Percentiles rank a stretch among this genome's conserved stretches.
Evolutionary conservation across 352 stramenopile species (phyloP).

Genomic region (Phytopythium chamaehyphon): DNA sequence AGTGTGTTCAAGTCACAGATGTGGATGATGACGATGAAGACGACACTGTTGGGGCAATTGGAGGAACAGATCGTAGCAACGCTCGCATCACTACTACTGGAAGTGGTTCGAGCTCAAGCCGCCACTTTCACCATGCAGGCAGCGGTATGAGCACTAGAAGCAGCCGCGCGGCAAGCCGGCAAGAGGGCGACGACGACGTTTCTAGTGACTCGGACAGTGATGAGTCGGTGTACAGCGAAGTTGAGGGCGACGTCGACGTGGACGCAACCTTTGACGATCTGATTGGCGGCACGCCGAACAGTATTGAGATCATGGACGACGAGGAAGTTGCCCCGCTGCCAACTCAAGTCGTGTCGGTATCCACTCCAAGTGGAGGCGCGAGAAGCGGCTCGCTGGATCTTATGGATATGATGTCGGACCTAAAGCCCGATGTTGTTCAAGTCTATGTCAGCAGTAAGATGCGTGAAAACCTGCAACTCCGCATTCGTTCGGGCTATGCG

Average conservation of each 20-base stretch:
- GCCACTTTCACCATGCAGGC: conserved; percentile 27
- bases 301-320: conserved; percentile 56
- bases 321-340: conserved; percentile 59
- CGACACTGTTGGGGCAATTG: conserved; percentile 33
- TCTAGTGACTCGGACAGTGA: conserved; percentile 37
- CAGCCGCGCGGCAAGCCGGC: conserved; percentile 27
- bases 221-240: conserved; percentile 79
- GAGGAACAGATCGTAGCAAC: conserved; percentile 17
- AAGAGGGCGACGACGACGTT: conserved; percentile 25
- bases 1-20: conserved; percentile 72
- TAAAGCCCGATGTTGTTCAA: conserved; percentile 59
- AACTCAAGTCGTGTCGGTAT: conserved; percentile 13
- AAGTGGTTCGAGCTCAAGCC: conserved; percentile 26
- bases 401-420: conserved; percentile 14
- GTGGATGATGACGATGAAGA: conserved; percentile 76
- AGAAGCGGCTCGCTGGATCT: conserved; percentile 16
- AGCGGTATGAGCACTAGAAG: conserved; percentile 17
- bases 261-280: conserved; percentile 85
- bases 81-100: background rate
- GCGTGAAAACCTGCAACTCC: conserved; percentile 68
- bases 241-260: conserved; percentile 82
- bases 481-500: conserved; percentile 75
- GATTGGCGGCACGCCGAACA: conserved; percentile 52
- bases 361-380: conserved; percentile 21
- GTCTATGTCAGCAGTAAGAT: conserved; percentile 89